Conservation (phyloP, 2,329 filamentous ascomycete species). For the Fusarium sp. region DNA sequence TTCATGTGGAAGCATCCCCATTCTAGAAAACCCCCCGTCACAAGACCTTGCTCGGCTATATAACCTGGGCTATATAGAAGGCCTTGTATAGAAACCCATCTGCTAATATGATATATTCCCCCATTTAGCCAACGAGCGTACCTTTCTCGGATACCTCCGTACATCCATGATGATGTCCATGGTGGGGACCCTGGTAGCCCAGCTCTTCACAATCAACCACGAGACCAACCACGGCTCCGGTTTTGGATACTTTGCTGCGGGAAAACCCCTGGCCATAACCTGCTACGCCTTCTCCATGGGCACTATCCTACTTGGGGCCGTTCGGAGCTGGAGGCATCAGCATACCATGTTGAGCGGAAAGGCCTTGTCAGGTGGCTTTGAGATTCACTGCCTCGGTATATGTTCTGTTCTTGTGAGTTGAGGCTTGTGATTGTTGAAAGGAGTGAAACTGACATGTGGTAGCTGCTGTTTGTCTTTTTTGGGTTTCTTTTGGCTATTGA, state of each 20-base stretch:
- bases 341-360: slow-evolving; percentile 45
- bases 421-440: background rate
- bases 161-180: slow-evolving; percentile 78
- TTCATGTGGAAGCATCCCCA: background rate
- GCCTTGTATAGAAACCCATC: background rate
- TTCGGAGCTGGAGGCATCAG: slow-evolving; percentile 49
- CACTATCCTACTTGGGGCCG: slow-evolving; percentile 47
- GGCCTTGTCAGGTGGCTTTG: slow-evolving; percentile 47
- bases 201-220: slow-evolving; percentile 70
- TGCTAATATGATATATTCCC: slow-evolving; percentile 9
- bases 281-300: slow-evolving; percentile 56
- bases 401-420: slow-evolving; percentile 32
- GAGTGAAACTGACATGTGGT: slow-evolving; percentile 6
- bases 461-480: slow-evolving; percentile 42
- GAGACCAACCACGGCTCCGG: slow-evolving; percentile 40
- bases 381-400: slow-evolving; percentile 42
- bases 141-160: slow-evolving; percentile 78
- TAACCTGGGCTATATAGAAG: background rate
- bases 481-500: slow-evolving; percentile 40
- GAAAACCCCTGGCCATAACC: slow-evolving; percentile 65
- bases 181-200: slow-evolving; percentile 72
- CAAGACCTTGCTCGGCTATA: background rate
- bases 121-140: slow-evolving; percentile 74
- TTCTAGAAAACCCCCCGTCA: background rate
- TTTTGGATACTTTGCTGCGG: slow-evolving; percentile 71